Evolutionary conservation across 371 early-diverging fungal genomes (phyloP), one percentile per base, ranked within the genome.

Genomic region (Mortierella sp.): DNA sequence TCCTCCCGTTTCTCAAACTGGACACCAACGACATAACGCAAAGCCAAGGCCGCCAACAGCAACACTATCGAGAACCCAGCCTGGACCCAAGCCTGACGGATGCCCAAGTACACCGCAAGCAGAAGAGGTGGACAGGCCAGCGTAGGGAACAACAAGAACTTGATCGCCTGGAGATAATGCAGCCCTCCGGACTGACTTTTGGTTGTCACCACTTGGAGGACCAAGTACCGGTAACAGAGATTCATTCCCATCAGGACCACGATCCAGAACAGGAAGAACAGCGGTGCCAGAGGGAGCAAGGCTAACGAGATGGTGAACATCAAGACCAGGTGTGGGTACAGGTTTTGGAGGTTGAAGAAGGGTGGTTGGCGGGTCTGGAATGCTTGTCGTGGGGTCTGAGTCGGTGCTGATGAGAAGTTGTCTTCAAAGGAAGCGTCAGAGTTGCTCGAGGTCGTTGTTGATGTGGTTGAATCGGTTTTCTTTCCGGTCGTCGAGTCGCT

Each of bases 131-230:
- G 79, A 29, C 63, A 66, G 13, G 58, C 68, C 39, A 71, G 4
- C 0, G 68, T 71, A 0, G 79, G 75, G 43, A 70, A 79, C 31
- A 79, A 19, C 29, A 74, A 14, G 44, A 68, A 41, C 31, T 63
- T 64, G 45, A 79, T 55, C 8, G 79, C 79, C 31, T 71, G 75
- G 8, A 53, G 55, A 50, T 66, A 75, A 31, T 79, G 75, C 13
- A 75, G 58, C 19, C 79, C 79, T 16, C 79, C 79, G 2, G 75
- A 79, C 41, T 79, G 79, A 31, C 68, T 68, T 41, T 74, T 74
- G 47, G 79, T 75, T 1, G 79, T 74, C 44, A 75, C 79, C 11
- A 79, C 79, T 37, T 79, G 79, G 7, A 74, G 61, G 16, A 79
- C 22, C 22, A 79, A 44, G 48, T 75, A 74, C 10, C 79, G 71